Evolutionary conservation across 805 yeast genomes (phyloP).

Genomic region (Cyberlindnera suaveolens): DNA sequence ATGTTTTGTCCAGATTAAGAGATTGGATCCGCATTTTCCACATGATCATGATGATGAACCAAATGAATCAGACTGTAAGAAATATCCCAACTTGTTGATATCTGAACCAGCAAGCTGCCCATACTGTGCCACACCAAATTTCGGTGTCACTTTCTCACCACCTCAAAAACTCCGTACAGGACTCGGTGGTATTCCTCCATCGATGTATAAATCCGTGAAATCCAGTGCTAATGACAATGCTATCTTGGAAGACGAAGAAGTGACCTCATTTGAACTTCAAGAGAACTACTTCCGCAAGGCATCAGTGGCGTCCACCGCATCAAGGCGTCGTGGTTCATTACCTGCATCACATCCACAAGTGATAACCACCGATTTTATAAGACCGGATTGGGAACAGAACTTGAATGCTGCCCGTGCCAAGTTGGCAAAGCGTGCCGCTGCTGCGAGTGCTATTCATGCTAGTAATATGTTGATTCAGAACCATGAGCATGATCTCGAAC

Average conservation of each 20-base stretch:
- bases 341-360: slow-evolving; percentile 67
- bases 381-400: slow-evolving; percentile 90
- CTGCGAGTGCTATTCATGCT: slow-evolving; percentile 91
- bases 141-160: slow-evolving; percentile 79
- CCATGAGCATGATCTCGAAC: slow-evolving; percentile 46
- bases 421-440: slow-evolving; percentile 82
- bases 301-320: neutral
- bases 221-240: slow-evolving; percentile 1
- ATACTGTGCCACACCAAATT: slow-evolving; percentile 81
- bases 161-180: slow-evolving; percentile 50
- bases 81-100: slow-evolving; percentile 56
- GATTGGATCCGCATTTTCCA: slow-evolving; percentile 90
- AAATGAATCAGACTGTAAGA: slow-evolving; percentile 24
- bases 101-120: slow-evolving; percentile 92
- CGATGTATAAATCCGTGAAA: slow-evolving; percentile 23
- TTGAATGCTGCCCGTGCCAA: slow-evolving; percentile 66
- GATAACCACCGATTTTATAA: slow-evolving; percentile 69
- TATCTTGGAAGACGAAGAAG: slow-evolving; percentile 13
- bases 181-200: slow-evolving; percentile 48
- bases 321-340: slow-evolving; percentile 43
- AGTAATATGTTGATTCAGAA: slow-evolving; percentile 57
- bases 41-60: slow-evolving; percentile 62
- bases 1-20: slow-evolving; percentile 92
- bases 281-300: slow-evolving; percentile 13
- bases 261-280: slow-evolving; percentile 10